phyloP scores from a whole-genome alignment of 2,329 filamentous ascomycete genomes.

The Trichoderma atrobrunneum region DNA sequence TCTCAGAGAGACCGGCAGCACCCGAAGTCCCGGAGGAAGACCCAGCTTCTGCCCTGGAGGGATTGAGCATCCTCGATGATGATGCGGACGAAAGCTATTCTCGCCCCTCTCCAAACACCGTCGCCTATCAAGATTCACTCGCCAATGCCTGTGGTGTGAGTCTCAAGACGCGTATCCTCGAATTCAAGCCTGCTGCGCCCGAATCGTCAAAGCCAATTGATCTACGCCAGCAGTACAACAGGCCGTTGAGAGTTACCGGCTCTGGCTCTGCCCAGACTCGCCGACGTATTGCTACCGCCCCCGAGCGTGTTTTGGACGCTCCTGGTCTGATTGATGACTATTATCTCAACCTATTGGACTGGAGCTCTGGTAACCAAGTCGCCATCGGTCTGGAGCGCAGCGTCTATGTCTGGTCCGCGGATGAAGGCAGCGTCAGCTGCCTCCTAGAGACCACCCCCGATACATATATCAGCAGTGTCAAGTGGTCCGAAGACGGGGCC shows the following conservation, averaged over 20 bases:
- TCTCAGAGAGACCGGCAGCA: slow-evolving; percentile 68
- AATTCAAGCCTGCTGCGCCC: slow-evolving; percentile 97
- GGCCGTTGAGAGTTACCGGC: slow-evolving; percentile 77
- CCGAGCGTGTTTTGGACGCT: slow-evolving; percentile 93
- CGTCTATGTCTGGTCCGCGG: slow-evolving; percentile 98
- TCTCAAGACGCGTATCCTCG: slow-evolving; percentile 90
- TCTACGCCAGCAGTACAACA: slow-evolving; percentile 95
- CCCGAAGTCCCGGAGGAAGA: slow-evolving; percentile 80
- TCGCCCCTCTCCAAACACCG: slow-evolving; percentile 80
- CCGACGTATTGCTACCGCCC: slow-evolving; percentile 87
- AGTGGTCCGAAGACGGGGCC: slow-evolving; percentile 96
- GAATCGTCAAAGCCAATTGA: slow-evolving; percentile 99
- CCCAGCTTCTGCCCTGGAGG: slow-evolving; percentile 73
- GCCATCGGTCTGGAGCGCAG: slow-evolving; percentile 95
- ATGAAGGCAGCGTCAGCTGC: slow-evolving; percentile 83
- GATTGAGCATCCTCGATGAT: slow-evolving; percentile 67
- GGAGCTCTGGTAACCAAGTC: slow-evolving; percentile 96
- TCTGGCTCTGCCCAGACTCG: slow-evolving; percentile 80
- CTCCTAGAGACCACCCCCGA: slow-evolving; percentile 84
- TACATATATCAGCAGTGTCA: slow-evolving; percentile 96
- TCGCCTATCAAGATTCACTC: slow-evolving; percentile 88
- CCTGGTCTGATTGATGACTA: slow-evolving; percentile 97
- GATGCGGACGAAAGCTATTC: slow-evolving; percentile 67
- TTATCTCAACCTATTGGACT: slow-evolving; percentile 97
- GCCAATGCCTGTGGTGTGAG: slow-evolving; percentile 89